Conservation (phyloP, 2,329 filamentous ascomycete species). For the Arachnomyces sp. region DNA sequence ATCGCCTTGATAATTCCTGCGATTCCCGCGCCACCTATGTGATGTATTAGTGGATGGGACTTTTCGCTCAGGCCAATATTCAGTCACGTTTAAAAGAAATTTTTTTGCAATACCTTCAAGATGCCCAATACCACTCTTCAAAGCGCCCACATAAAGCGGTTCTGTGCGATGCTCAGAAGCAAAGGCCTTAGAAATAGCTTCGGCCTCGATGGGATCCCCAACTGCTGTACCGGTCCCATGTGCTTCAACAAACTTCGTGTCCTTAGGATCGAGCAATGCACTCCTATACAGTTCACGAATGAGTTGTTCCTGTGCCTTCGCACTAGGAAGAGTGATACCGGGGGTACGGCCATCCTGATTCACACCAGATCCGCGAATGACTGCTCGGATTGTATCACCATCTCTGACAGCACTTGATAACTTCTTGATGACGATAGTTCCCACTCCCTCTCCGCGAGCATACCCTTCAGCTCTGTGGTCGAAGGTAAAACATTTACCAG, state of each 20-base stretch:
- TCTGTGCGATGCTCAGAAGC: conserved; percentile 1
- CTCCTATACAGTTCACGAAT: conserved; percentile 17
- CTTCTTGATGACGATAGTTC: conserved; percentile 32
- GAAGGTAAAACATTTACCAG: conserved; percentile 19
- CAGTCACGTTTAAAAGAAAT: no score
- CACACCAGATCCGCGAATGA: conserved; percentile 30
- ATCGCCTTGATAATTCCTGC: conserved; percentile 16
- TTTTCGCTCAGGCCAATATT: no score
- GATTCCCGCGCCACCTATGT: conserved; percentile 9
- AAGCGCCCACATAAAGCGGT: conserved; percentile 10
- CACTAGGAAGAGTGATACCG: conserved; percentile 34
- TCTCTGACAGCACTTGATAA: conserved; percentile 32
- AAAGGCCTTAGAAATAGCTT: conserved; percentile 11
- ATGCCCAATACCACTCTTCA: conserved; percentile 12
- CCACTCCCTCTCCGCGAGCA: conserved; percentile 37
- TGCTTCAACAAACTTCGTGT: conserved; percentile 17
- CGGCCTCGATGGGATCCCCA: conserved; percentile 19
- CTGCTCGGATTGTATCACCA: conserved; percentile 32
- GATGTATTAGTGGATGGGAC: no score
- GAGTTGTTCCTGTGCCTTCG: conserved; percentile 18
- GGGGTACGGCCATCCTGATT: conserved; percentile 37
- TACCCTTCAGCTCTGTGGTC: conserved; percentile 36
- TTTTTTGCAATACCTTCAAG: conserved; percentile 13
- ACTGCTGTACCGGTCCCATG: conserved; percentile 32
- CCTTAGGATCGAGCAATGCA: conserved; percentile 9